Base-by-base conservation (phyloP, 192 early-diverging fungal genomes). In the Spinellus fusiger region DNA sequence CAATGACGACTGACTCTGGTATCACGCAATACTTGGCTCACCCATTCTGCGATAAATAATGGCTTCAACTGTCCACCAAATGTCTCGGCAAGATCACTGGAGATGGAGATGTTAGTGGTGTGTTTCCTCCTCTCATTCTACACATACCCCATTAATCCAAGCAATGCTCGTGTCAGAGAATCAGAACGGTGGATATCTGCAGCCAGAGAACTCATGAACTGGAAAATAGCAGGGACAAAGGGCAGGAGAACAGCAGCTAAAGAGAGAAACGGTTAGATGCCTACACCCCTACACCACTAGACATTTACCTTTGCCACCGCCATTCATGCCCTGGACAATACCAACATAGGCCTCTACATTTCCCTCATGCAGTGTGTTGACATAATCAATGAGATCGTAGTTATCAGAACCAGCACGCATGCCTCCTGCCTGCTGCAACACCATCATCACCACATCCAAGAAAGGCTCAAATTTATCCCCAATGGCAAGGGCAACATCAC, bases 401-500 rank as follows among this genome's bases (percentile, higher is more conserved):
- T 88, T 85, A 44, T 78, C 65, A 53, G 75, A 60, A 49, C 67
- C 75, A 12, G 86, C 81, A 65, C 84, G 79, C 70, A 89, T 84
- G 34, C 64, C 77, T 66, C 83, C 83, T 6, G 95, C 93, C 49
- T 93, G 88, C 25, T 83, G 77, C n/a, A 98, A 79, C n/a, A 96
- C 86, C 53, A 71, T 73, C 91, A 98, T 93, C 18, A 88, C 81
- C 1, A 89, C 78, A 34, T 92, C 84, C 22, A 98, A 65, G 74
- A 89, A 97, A 4, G 64, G 62, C 56, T 84, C 90, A 71, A 98
- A 99, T 58, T 79, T 70, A 4, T 83, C 87, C 23, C 93, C 90
- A 64, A 98, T 91, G 2, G 96, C 95, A 40, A 97, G 70, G n/a
- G 95, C 95, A 73, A 99, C 89, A 75, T 99, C 96, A 38, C 96